Base-by-base conservation (phyloP, 768 basidiomycete species). In the Amyloporia xantha region DNA sequence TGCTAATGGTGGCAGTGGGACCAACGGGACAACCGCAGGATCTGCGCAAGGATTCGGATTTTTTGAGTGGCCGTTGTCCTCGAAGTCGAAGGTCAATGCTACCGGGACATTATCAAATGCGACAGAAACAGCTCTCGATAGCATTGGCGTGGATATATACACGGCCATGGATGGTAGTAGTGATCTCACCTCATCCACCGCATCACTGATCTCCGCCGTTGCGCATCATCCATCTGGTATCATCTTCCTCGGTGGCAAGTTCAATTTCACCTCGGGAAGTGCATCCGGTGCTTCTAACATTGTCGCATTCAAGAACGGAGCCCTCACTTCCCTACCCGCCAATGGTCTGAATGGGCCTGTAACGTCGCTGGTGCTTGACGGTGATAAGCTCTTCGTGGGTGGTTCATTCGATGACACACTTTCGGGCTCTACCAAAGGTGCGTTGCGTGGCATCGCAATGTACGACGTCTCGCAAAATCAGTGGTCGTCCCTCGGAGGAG, bases 261-360 rank as follows among this genome's bases (percentile, higher is more conserved):
- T 97, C 66, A 71, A 69, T 2, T 68, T 88, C 17, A 64, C 77
- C 0, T 76, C 78, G 1, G 80, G 79, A 1, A 50, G 72, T 12
- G 78, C 80, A 3, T 73, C 72, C 6, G 76, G 79, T 13, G 64
- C 78, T 1, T 71, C 77, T 43, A 95, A 96, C 58, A 77, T 99
- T 45, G 77, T 86, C 27, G 73, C 73, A 2, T 88, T 82, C 68
- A 80, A 80, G 55, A 72, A 75, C 54, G 79, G 82, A 2, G 72
- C 65, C 3, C 68, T 90, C 24, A 59, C 68, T 7, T 58, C 74
- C 0, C 61, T 93, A 15, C 60, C 83, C 0, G 69, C 75, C 11
- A 75, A 76, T 23, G 96, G 96, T 9, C 72, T 98, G 47, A 82
- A 94, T 60, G 94, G 89, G 2, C 66, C 75, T 7, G 90, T 98